Percentiles rank a stretch among this genome's conserved stretches.
Evolutionary conservation across 1,139 yeast species (phyloP).

Genomic region (Sugiyamaella neomexicana): DNA sequence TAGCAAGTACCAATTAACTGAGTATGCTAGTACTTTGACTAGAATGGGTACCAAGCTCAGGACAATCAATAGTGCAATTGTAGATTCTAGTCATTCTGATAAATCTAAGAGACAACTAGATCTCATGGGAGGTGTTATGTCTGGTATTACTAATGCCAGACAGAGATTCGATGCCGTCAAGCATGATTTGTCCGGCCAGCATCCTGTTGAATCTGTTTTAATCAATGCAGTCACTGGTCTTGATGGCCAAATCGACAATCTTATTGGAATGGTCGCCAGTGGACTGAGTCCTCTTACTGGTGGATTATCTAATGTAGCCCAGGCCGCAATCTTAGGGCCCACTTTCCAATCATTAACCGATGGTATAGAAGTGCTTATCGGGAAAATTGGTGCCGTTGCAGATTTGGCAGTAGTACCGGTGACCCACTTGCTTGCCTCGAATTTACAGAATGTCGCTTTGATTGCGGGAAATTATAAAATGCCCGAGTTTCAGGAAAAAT

Average conservation of each 20-base stretch:
- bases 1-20: constrained; percentile 18
- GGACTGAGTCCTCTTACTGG: constrained; percentile 31
- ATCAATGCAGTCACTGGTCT: constrained; percentile 35
- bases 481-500: constrained; percentile 17
- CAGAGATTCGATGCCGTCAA: constrained; percentile 28
- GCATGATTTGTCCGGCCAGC: constrained; percentile 28
- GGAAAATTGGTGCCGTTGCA: constrained; percentile 34
- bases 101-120: constrained; percentile 11
- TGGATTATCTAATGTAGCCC: constrained; percentile 33
- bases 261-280: constrained; percentile 29
- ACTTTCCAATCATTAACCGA: constrained; percentile 39
- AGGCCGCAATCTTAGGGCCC: constrained; percentile 34
- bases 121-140: constrained; percentile 22
- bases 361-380: constrained; percentile 38
- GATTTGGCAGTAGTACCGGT: constrained; percentile 29
- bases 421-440: constrained; percentile 25
- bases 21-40: constrained; percentile 6
- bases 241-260: constrained; percentile 38
- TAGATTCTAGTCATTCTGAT: constrained; percentile 10
- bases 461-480: constrained; percentile 19
- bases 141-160: constrained; percentile 29
- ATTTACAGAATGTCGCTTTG: constrained; percentile 15
- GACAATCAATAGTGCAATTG: constrained; percentile 8
- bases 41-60: constrained; percentile 15
- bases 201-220: constrained; percentile 31